These are phyloP conservation scores for Anisogramma anomala DNA, from an alignment of 2,329 filamentous ascomycete genomes.

Conservation along the genomic window DNA sequence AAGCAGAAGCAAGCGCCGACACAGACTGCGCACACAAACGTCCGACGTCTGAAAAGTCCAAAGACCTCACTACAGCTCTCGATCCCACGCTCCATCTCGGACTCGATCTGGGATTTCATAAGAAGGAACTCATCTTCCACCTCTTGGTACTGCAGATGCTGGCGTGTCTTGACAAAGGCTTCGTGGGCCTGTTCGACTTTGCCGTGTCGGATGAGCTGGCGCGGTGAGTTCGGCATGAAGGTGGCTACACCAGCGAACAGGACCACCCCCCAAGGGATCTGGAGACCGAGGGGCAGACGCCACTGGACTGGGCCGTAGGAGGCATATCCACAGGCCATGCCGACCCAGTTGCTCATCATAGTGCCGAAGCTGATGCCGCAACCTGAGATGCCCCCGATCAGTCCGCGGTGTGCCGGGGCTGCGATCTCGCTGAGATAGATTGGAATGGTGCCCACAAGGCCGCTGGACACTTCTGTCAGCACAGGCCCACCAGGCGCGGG, in stretches of 20 bases:
- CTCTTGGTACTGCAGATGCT: constrained; percentile 32
- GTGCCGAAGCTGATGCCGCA: constrained; percentile 44
- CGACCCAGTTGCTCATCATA: constrained; percentile 46
- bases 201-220: constrained; percentile 37
- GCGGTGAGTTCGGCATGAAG: constrained; percentile 45
- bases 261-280: constrained; percentile 44
- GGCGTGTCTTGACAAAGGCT: constrained; percentile 36
- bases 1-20: constrained; percentile 1
- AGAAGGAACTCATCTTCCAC: constrained; percentile 39
- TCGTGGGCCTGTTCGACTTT: constrained; percentile 35
- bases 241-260: constrained; percentile 41
- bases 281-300: constrained; percentile 42
- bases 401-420: constrained; percentile 34
- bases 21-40: constrained; percentile 30
- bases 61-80: constrained; percentile 41
- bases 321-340: constrained; percentile 41
- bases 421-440: constrained; percentile 46
- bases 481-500: not conserved
- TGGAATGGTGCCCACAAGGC: constrained; percentile 39
- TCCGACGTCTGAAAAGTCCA: constrained; percentile 37
- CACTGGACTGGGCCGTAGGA: constrained; percentile 42
- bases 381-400: constrained; percentile 42
- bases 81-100: constrained; percentile 45
- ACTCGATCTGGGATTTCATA: constrained; percentile 45
- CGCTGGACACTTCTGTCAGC: constrained; percentile 21